Evolutionary conservation across 441 rosid genomes (phyloP), one percentile per base, ranked within the genome.

Genomic region (Populus hybrid): DNA sequence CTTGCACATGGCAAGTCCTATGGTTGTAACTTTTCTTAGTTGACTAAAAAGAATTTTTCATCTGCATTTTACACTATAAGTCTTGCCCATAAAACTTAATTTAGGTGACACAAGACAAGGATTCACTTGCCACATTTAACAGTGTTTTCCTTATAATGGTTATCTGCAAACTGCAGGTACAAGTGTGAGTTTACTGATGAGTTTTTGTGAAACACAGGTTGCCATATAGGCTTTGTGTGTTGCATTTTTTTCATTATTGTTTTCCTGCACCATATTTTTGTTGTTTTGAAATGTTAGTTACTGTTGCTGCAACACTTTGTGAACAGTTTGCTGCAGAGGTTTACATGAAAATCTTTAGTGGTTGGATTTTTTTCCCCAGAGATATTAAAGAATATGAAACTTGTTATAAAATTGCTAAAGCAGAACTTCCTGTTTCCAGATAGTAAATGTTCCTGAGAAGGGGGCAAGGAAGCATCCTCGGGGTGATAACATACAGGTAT

Each of bases 381-480:
- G 14, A 40, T 40, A 34, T 34, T 6, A 40, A 40, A 46, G 57
- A 46, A 14, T 46, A 6, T 46, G 57, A 14, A 46, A 46, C 11
- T 46, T 10, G 57, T 46, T 12, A 46, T 46, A 46, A 14, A 46
- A 46, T 46, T 18, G 21, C 40, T 35, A 69, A 23, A 24, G 30
- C 57, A 65, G 35, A 69, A 66, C 68, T 69, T 78, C 81, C 32
- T 64, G 78, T 83, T 42, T 76, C 35, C 93, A 95, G 99, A 89
- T 90, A 65, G 98, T 95, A 63, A 95, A 89, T 83, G 98, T 95
- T 87, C 98, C 98, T 40, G 99, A 95, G 88, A 95, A 95, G 82
- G 99, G 98, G 67, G 97, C 98, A 54, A 92, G 99, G 88, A 95
- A 95, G 87, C 99, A 95, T 87, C 98, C 99, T 79, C 90, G 98